Conservation (phyloP, 345 rosid genomes). For the Jatropha curcas region DNA sequence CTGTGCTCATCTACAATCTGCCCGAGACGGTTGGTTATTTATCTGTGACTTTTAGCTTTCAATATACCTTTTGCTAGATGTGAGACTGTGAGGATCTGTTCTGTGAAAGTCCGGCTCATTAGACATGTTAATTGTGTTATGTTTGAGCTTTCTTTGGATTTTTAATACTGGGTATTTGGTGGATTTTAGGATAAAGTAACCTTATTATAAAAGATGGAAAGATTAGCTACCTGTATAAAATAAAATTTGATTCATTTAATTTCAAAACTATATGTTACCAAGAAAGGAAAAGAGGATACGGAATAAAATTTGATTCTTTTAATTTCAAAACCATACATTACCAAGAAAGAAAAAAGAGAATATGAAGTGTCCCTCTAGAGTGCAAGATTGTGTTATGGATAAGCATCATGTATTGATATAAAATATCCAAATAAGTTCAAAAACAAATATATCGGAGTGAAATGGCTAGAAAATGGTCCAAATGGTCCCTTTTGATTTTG, state of each 20-base stretch:
- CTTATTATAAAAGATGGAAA: neutral
- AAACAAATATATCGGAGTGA: neutral
- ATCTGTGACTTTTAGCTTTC: constrained; percentile 14
- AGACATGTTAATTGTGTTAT: neutral
- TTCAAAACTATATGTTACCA: neutral
- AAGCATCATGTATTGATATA: neutral
- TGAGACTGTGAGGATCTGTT: neutral
- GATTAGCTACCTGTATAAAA: neutral
- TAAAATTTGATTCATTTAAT: neutral
- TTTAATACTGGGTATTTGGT: neutral
- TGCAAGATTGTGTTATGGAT: neutral
- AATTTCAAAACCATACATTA: neutral
- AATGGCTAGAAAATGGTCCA: neutral
- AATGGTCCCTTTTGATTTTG: neutral
- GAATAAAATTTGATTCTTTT: neutral
- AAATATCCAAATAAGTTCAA: neutral
- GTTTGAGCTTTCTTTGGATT: neutral
- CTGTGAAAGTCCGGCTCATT: neutral
- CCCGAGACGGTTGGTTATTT: constrained; percentile 87
- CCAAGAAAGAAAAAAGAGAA: no score
- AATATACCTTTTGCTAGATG: neutral
- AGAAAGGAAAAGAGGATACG: no score
- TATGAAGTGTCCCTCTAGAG: neutral
- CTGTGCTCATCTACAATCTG: constrained; percentile 92
- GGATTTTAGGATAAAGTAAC: neutral